Base-by-base conservation (phyloP, 1,284 basidiomycete species). In the Fomitopsis betulina region DNA sequence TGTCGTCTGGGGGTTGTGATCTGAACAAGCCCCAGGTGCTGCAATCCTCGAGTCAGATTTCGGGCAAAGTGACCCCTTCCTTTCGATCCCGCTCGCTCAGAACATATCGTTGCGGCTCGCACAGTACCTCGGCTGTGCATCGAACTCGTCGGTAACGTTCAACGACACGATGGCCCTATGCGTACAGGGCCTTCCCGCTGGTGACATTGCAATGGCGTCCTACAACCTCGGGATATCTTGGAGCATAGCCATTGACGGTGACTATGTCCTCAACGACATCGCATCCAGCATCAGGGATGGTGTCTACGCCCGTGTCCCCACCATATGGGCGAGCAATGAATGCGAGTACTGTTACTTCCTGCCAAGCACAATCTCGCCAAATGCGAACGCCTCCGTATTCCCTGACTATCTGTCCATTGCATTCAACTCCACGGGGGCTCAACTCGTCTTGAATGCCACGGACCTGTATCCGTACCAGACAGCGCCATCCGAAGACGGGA, bases 271-370 rank as follows among this genome's bases (percentile, higher is more conserved):
- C 33, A 38, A 57, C 30, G 60, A 61, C 49, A 61, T 61, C 23
- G 53, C 55, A 17, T 45, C 60, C 12, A 61, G 60, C 52, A 61
- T 61, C 37, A 51, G 43, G 50, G 60, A 61, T 23, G 60, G 60
- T 12, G 55, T 45, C 9, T 61, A 61, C 40, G 55, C 50, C 5
- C 60, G 60, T 25, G 60, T 61, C 17, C 60, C 60, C 13, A 61
- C 57, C 1, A 61, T 61, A 7, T 61, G 57, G 57, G 58, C 57
- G 25, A 61, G 42, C 32, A 61, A 61, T 39, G 45, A 61, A 32
- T 61, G 60, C 60, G 60, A 61, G 52, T 61, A 54, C 27, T 61
- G 60, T 45, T 61, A 53, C 53, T 58, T 61, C 55, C 39, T 61
- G 6, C 60, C 60, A 9, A 39, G 50, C 32, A 39, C 50, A 7